Percentiles rank a stretch among this genome's conserved stretches.
Conservation (phyloP, 2,329 filamentous ascomycete genomes). For the Clonostachys chloroleuca region DNA sequence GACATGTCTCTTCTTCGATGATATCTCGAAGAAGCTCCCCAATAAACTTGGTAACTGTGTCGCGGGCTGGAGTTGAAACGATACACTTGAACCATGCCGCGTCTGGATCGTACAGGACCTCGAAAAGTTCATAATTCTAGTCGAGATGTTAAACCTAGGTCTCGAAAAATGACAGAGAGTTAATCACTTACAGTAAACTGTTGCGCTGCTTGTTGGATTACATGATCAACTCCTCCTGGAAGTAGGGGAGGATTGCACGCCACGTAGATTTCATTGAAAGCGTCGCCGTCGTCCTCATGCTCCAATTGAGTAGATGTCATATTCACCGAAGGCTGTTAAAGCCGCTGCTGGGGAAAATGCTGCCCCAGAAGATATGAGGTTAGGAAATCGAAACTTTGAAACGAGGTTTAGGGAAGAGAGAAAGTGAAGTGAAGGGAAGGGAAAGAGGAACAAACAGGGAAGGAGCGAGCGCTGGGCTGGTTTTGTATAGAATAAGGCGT, state of each 20-base stretch:
- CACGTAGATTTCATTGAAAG: conserved; percentile 22
- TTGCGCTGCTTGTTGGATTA: conserved; percentile 9
- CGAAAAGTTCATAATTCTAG: conserved; percentile 11
- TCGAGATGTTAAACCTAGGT: not conserved
- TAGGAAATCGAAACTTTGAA: too few relatives aligned
- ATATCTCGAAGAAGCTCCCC: conserved; percentile 10
- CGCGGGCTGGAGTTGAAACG: conserved; percentile 1
- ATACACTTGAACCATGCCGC: conserved; percentile 27
- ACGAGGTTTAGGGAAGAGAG: not conserved
- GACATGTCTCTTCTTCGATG: conserved; percentile 8
- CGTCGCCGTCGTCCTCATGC: too few relatives aligned
- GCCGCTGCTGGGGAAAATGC: too few relatives aligned
- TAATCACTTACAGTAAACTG: conserved; percentile 6
- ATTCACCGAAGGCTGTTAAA: too few relatives aligned
- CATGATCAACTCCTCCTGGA: conserved; percentile 16
- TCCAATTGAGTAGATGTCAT: too few relatives aligned
- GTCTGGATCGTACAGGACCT: conserved; percentile 28
- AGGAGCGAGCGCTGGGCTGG: too few relatives aligned
- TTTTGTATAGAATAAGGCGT: too few relatives aligned
- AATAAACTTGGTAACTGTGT: conserved; percentile 9
- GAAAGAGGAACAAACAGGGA: not conserved
- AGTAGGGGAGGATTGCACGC: conserved; percentile 25
- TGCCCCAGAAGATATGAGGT: too few relatives aligned
- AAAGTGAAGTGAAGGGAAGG: not conserved
- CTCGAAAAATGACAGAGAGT: not conserved